phyloP scores from a whole-genome alignment of 2,329 filamentous ascomycete genomes.

The Thelonectria blattea region DNA sequence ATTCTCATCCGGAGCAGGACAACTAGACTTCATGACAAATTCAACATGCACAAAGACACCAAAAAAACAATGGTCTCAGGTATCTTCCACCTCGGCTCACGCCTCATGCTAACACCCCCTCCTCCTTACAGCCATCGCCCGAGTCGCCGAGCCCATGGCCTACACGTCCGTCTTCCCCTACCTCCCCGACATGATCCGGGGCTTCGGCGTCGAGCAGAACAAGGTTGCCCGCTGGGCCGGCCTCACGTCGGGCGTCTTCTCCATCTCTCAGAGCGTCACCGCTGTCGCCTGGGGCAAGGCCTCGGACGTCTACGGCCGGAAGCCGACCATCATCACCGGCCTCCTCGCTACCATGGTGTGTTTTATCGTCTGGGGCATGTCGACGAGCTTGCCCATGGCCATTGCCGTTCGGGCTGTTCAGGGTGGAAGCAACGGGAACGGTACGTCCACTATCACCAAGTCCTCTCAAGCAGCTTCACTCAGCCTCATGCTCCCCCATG shows the following conservation, averaged over 20 bases:
- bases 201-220: constrained; percentile 73
- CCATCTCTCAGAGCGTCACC: constrained; percentile 72
- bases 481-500: neutral
- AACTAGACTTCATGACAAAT: constrained; percentile 10
- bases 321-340: constrained; percentile 78
- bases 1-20: constrained; percentile 32
- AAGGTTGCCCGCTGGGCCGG: constrained; percentile 84
- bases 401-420: constrained; percentile 78
- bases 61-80: constrained; percentile 21
- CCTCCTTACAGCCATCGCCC: constrained; percentile 67
- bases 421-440: constrained; percentile 86
- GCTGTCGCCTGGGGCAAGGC: constrained; percentile 78
- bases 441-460: constrained; percentile 44
- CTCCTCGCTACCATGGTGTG: constrained; percentile 80
- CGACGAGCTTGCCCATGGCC: constrained; percentile 78
- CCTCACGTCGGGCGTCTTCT: constrained; percentile 74
- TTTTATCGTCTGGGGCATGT: constrained; percentile 84
- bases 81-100: constrained; percentile 14
- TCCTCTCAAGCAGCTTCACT: neutral
- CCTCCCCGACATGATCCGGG: constrained; percentile 82
- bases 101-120: constrained; percentile 42
- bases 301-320: constrained; percentile 81
- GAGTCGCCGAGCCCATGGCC: constrained; percentile 77
- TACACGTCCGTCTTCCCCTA: constrained; percentile 75
- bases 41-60: neutral